A percentile compares a stretch with the other conserved stretches of the same genome.
phyloP scores from a whole-genome alignment of 2,329 filamentous ascomycete species.

The Simplicillium aogashimaense region DNA sequence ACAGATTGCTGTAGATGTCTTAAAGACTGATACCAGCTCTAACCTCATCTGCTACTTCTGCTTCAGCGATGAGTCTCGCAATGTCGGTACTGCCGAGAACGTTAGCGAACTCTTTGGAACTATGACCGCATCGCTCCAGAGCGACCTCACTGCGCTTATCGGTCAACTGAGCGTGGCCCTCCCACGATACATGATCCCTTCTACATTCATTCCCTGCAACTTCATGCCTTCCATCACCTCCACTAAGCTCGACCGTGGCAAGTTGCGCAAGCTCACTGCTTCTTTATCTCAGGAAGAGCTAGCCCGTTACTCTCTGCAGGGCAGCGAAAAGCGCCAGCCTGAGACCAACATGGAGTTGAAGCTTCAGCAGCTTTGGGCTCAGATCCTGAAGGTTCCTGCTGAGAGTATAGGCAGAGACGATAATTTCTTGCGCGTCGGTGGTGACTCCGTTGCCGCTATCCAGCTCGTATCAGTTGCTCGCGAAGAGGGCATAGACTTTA shows the following conservation, averaged over 20 bases:
- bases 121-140: too few relatives aligned
- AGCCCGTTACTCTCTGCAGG: background rate
- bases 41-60: too few relatives aligned
- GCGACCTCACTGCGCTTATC: background rate
- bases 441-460: conserved; percentile 19
- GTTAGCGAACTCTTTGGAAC: too few relatives aligned
- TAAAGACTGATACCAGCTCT: too few relatives aligned
- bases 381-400: background rate
- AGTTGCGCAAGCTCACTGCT: background rate
- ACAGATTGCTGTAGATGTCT: background rate
- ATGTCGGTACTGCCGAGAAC: too few relatives aligned
- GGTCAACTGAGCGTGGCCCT: background rate
- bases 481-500: conserved; percentile 8
- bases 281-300: background rate
- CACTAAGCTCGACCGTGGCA: background rate
- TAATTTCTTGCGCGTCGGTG: conserved; percentile 36
- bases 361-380: background rate
- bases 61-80: too few relatives aligned
- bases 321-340: conserved; percentile 1
- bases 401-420: conserved; percentile 23
- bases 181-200: conserved; percentile 2
- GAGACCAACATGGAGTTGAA: background rate
- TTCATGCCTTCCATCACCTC: background rate
- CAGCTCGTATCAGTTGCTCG: conserved; percentile 11
- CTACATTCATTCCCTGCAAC: conserved; percentile 45